Evolutionary conservation across 306 rosid species (phyloP).

Genomic region (Vicia villosa): DNA sequence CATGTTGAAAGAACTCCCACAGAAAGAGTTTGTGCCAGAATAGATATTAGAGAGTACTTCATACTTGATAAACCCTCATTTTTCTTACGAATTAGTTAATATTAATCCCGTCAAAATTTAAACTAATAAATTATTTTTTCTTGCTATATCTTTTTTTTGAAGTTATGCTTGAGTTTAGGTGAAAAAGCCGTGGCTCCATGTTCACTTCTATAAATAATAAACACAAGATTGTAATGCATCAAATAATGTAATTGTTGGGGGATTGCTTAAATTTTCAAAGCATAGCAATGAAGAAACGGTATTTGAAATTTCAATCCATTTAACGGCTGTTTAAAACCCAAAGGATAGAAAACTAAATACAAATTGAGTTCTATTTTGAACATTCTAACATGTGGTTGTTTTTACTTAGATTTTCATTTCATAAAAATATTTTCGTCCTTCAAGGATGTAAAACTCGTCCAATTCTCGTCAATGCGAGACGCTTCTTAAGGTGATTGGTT

Average conservation of each 20-base stretch:
- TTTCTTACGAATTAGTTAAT: slow-evolving; percentile 61
- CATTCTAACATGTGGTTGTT: slow-evolving; percentile 23
- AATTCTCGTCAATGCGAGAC: slow-evolving; percentile 91
- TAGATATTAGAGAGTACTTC: slow-evolving; percentile 81
- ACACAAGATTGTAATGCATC: slow-evolving; percentile 54
- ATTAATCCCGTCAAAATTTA: slow-evolving; percentile 30
- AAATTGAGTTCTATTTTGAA: too few species aligned
- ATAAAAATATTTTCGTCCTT: slow-evolving; percentile 67
- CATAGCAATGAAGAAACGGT: slow-evolving; percentile 90
- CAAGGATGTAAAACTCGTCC: slow-evolving; percentile 85
- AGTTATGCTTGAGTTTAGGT: slow-evolving; percentile 53
- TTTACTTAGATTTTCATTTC: slow-evolving; percentile 56
- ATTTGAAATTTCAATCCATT: slow-evolving; percentile 31
- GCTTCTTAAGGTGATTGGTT: slow-evolving; percentile 38
- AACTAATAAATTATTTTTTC: slow-evolving; percentile 3
- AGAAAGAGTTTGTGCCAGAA: slow-evolving; percentile 77
- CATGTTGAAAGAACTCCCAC: slow-evolving; percentile 72
- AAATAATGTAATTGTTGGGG: slow-evolving; percentile 51
- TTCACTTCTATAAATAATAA: slow-evolving; percentile 82
- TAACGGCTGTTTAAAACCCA: background rate
- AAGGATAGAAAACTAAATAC: too few species aligned
- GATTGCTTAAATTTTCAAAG: slow-evolving; percentile 78
- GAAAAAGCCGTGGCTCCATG: slow-evolving; percentile 84
- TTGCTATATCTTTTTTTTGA: slow-evolving; percentile 1
- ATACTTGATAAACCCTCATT: slow-evolving; percentile 79